Conservation (phyloP, 768 basidiomycete genomes). For the Russula brevipes region DNA sequence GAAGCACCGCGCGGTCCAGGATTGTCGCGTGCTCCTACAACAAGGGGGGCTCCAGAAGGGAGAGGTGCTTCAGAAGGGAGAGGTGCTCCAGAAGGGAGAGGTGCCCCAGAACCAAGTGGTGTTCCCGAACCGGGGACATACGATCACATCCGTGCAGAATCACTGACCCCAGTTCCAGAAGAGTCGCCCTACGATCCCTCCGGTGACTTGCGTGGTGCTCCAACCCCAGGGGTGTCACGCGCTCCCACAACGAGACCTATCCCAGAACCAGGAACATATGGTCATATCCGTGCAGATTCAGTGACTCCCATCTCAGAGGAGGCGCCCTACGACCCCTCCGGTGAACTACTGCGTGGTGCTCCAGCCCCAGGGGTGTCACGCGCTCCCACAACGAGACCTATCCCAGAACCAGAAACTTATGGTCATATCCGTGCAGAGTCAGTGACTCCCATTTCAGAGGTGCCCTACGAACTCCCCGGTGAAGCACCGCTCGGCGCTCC, state of each 20-base stretch:
- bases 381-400: constrained; percentile 5
- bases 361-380: constrained; percentile 1
- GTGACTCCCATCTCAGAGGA: neutral
- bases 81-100: too few species aligned
- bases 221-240: too few species aligned
- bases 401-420: constrained; percentile 12
- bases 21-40: too few species aligned
- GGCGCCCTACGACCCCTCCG: neutral
- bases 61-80: too few species aligned
- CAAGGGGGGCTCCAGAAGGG: too few species aligned
- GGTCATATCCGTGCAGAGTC: constrained; percentile 8
- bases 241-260: too few species aligned
- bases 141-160: neutral
- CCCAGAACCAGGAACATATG: neutral
- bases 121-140: neutral
- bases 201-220: constrained; percentile 1
- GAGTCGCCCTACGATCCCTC: neutral
- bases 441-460: neutral
- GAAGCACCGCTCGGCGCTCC: constrained; percentile 2
- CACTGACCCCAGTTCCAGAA: constrained; percentile 1
- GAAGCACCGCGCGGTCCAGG: too few species aligned
- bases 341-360: neutral
- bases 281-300: constrained; percentile 6
- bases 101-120: too few species aligned
- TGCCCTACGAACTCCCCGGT: neutral